Evolutionary conservation across 805 yeast genomes (phyloP).

Genomic region (Sungouiozyma ichnusensis): DNA sequence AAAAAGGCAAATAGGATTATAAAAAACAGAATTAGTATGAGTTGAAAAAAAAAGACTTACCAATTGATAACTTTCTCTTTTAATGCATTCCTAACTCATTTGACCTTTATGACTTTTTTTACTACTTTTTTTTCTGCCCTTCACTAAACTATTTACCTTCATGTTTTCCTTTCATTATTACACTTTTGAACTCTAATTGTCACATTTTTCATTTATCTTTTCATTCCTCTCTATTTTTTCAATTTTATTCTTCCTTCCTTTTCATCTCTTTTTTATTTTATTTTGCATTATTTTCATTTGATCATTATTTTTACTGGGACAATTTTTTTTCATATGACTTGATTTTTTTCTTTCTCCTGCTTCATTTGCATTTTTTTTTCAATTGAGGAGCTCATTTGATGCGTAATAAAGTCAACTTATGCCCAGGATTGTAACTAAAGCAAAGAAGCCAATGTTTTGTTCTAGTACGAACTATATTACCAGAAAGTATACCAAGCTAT

Average conservation of each 20-base stretch:
- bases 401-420: neutral
- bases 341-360: conserved; percentile 4
- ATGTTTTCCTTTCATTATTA: neutral
- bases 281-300: conserved; percentile 2
- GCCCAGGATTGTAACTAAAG: too few species aligned
- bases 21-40: conserved; percentile 2
- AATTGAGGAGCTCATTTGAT: neutral
- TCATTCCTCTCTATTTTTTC: conserved; percentile 1
- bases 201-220: conserved; percentile 14
- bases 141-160: neutral
- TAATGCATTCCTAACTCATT: neutral
- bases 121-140: neutral
- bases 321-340: conserved; percentile 1
- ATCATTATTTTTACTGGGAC: neutral
- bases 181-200: conserved; percentile 3
- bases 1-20: conserved; percentile 22
- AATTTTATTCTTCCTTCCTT: neutral
- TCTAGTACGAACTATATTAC: too few species aligned
- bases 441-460: too few species aligned
- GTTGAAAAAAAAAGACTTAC: neutral
- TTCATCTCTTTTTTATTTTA: neutral
- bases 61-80: neutral
- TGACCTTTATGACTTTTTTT: conserved; percentile 6
- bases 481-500: too few species aligned
- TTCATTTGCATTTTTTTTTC: conserved; percentile 3